These are phyloP conservation scores for Ceratocystis ficicola DNA, from an alignment of 2,329 filamentous ascomycete species.

Conservation along the genomic window DNA sequence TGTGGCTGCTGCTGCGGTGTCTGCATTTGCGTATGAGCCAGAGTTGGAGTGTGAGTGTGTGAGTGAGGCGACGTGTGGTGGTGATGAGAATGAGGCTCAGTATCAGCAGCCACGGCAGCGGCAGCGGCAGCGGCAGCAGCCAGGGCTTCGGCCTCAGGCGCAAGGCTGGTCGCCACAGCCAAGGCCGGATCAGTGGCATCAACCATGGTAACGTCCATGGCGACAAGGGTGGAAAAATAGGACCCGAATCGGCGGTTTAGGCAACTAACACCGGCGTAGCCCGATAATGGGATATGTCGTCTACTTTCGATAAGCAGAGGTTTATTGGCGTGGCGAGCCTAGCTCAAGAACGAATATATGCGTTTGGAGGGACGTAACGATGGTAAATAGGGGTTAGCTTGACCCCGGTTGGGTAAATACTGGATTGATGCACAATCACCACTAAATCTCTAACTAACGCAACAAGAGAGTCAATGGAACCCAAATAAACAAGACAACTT, in stretches of 20 bases:
- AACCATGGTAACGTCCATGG: conserved; percentile 19
- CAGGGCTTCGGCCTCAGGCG: conserved; percentile 13
- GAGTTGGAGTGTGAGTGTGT: neutral
- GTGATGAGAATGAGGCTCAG: conserved; percentile 6
- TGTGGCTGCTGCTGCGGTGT: conserved; percentile 17
- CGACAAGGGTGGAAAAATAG: neutral
- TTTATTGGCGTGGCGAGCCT: conserved; percentile 4
- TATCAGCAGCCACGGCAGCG: neutral
- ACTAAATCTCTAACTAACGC: neutral
- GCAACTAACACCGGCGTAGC: conserved; percentile 13
- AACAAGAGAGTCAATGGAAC: neutral
- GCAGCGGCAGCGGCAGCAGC: conserved; percentile 14
- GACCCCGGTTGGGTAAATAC: conserved; percentile 15
- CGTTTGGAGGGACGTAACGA: conserved; percentile 12
- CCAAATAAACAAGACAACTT: neutral
- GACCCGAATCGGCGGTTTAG: neutral
- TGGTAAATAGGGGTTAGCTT: conserved; percentile 5
- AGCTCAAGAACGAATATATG: conserved; percentile 9
- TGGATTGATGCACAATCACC: conserved; percentile 14
- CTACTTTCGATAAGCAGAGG: conserved; percentile 5
- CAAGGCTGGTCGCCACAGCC: conserved; percentile 12
- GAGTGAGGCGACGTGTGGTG: neutral
- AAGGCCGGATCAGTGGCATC: conserved; percentile 11
- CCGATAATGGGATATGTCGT: conserved; percentile 19
- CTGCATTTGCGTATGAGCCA: neutral